A percentile compares a stretch with the other conserved stretches of the same genome.
Conservation (phyloP, 2,329 filamentous ascomycete species). For the Pestalotiopsis sp. region DNA sequence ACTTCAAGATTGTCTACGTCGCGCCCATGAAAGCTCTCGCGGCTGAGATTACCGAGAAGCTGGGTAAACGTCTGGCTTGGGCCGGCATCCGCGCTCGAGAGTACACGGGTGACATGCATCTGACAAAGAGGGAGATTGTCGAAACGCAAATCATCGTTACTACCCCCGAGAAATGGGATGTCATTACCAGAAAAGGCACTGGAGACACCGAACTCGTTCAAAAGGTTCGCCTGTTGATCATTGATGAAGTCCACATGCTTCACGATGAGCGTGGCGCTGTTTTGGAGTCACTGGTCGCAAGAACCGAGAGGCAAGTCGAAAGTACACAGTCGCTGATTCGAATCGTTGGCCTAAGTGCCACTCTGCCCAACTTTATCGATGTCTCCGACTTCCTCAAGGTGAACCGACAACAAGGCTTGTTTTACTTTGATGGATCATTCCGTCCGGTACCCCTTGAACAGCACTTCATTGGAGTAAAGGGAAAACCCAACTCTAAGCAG, state of each 20-base stretch:
- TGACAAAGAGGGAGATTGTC: constrained; percentile 94
- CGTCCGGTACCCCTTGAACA: constrained; percentile 94
- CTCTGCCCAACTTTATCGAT: constrained; percentile 93
- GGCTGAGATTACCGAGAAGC: constrained; percentile 92
- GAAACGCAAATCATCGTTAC: constrained; percentile 98
- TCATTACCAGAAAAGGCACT: constrained; percentile 94
- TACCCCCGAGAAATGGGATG: constrained; percentile 99
- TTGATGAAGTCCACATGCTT: constrained; percentile 99
- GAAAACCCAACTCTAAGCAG: constrained; percentile 79
- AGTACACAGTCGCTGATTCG: constrained; percentile 97
- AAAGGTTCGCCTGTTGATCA: constrained; percentile 93
- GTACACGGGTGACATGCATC: constrained; percentile 97
- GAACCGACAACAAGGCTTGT: constrained; percentile 88
- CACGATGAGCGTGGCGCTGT: constrained; percentile 97
- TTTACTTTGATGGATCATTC: constrained; percentile 97
- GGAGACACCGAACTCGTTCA: constrained; percentile 97
- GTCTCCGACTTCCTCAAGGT: constrained; percentile 97
- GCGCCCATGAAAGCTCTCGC: constrained; percentile 98
- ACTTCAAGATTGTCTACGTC: constrained; percentile 98
- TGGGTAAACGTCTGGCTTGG: constrained; percentile 91
- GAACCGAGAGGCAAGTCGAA: constrained; percentile 95
- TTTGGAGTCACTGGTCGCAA: constrained; percentile 90
- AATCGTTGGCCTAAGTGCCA: constrained; percentile 93
- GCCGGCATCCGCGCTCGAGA: constrained; percentile 90
- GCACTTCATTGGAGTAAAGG: constrained; percentile 95